A percentile compares a stretch with the other conserved stretches of the same genome.
Evolutionary conservation across 345 rosid genomes (phyloP).

Genomic region (Populus tremula): DNA sequence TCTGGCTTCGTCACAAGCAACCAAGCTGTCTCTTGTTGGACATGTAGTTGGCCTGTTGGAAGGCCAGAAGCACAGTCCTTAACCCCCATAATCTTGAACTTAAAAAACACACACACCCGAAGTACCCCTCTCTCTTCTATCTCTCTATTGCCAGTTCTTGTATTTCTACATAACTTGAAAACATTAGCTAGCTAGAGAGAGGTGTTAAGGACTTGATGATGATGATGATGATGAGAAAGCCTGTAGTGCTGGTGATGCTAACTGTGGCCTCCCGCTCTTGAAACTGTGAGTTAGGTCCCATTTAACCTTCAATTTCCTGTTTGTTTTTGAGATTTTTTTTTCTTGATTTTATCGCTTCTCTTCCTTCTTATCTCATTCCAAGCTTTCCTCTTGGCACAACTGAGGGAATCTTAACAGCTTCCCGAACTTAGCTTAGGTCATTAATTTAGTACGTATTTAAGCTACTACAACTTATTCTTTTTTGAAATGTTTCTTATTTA

Average conservation of each 20-base stretch:
- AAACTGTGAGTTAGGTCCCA: conserved; percentile 30
- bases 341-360: not conserved
- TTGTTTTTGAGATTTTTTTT: conserved; percentile 5
- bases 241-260: conserved; percentile 13
- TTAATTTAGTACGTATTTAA: not conserved
- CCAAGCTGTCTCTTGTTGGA: conserved; percentile 92
- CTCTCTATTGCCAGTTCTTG: not conserved
- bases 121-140: conserved; percentile 6
- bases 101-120: not conserved
- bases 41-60: conserved; percentile 62
- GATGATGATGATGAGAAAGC: not conserved
- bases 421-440: not conserved
- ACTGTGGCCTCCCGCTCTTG: conserved; percentile 14
- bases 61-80: conserved; percentile 57
- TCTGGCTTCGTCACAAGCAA: conserved; percentile 85
- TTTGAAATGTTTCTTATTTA: not conserved
- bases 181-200: not conserved
- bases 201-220: not conserved
- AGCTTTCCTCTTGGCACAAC: not conserved
- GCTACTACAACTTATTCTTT: not conserved
- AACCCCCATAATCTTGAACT: not conserved
- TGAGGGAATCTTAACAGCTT: not conserved
- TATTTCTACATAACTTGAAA: not conserved
- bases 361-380: not conserved
- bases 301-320: conserved; percentile 21